Evolutionary conservation across 345 rosid genomes (phyloP), one percentile per base, ranked within the genome.

Genomic region (Lepidium didymum): DNA sequence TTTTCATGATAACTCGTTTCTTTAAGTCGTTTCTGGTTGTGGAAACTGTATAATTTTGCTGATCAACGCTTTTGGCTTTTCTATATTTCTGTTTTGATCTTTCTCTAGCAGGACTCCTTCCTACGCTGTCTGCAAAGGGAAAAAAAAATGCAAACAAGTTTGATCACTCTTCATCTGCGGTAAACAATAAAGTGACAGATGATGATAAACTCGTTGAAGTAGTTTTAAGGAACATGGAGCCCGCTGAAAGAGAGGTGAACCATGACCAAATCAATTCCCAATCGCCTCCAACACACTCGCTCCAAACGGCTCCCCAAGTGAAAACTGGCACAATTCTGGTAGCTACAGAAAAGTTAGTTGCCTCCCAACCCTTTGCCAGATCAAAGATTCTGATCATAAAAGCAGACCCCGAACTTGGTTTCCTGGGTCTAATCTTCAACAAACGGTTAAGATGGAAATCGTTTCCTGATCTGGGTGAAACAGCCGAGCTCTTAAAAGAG

Each of bases 381-480:
- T 87, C 99, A 16, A 73, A 41, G 81, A 66, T 91, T 63, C 75
- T 94, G 64, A 77, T 94, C 35, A 80, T 91, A 55, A 84, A 82
- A 79, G 92, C 82, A 10, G 85, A 80, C 52, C 56, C 41, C 5
- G 72, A 56, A 37, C 46, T 68, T 4, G 89, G 97, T 44, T 87
- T 91, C 77, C 80, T 79, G 64, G 99, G 99, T 69, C 78, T 91
- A 68, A 93, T 94, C 36, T 67, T 83, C 43, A 88, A 91, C 85
- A 94, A 87, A 77, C 86, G 53, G 36, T 68, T 94, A 45, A 61
- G 84, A 16, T 94, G 99, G 99, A 86, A 85, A 33, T 54, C 86
- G 10, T 69, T 91, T 38, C 81, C 79, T 10, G 81, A 85, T 40
- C 79, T 88, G 13, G 82, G 74, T 8, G 80, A 79, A 80, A 69